Evolutionary conservation across 2,329 filamentous ascomycete species (phyloP).

Genomic region (Periconia digitata): DNA sequence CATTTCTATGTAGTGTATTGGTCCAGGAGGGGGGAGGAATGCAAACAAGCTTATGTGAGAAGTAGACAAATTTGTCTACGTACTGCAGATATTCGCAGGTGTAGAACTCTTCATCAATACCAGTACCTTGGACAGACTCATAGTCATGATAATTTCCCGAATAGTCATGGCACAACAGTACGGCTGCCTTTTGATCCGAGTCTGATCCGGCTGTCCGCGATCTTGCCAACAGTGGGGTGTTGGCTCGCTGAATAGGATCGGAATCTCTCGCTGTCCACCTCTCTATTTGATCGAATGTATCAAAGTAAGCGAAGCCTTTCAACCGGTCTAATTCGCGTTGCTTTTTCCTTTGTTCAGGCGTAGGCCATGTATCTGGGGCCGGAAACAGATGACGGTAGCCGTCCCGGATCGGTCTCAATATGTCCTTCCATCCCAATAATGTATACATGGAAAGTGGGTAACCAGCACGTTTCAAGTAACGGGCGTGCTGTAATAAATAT

Average conservation of each 20-base stretch:
- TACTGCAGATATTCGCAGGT: slow-evolving; percentile 48
- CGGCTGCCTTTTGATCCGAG: slow-evolving; percentile 16
- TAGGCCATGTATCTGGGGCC: slow-evolving; percentile 35
- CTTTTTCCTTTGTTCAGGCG: slow-evolving; percentile 33
- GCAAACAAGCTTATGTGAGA: slow-evolving; percentile 51
- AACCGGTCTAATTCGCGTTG: slow-evolving; percentile 34
- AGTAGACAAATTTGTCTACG: slow-evolving; percentile 51
- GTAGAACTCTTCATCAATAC: slow-evolving; percentile 38
- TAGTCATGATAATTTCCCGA: slow-evolving; percentile 50
- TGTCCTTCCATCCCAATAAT: slow-evolving; percentile 41
- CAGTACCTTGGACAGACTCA: slow-evolving; percentile 38
- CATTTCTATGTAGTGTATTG: slow-evolving; percentile 51
- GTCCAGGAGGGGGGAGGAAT: slow-evolving; percentile 50
- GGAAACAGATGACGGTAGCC: slow-evolving; percentile 42
- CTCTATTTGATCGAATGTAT: slow-evolving; percentile 44
- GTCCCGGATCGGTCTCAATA: slow-evolving; percentile 43
- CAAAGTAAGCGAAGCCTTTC: slow-evolving; percentile 46
- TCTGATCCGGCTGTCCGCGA: not conserved
- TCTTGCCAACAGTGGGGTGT: slow-evolving; percentile 40
- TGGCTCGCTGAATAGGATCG: slow-evolving; percentile 42
- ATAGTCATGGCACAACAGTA: slow-evolving; percentile 44
- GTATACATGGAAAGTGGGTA: slow-evolving; percentile 17
- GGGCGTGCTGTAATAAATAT: too few relatives aligned
- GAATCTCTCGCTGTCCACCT: slow-evolving; percentile 33
- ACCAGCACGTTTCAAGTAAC: too few relatives aligned